Base-by-base conservation (phyloP, 345 rosid genomes). In the Garcia nutans region DNA sequence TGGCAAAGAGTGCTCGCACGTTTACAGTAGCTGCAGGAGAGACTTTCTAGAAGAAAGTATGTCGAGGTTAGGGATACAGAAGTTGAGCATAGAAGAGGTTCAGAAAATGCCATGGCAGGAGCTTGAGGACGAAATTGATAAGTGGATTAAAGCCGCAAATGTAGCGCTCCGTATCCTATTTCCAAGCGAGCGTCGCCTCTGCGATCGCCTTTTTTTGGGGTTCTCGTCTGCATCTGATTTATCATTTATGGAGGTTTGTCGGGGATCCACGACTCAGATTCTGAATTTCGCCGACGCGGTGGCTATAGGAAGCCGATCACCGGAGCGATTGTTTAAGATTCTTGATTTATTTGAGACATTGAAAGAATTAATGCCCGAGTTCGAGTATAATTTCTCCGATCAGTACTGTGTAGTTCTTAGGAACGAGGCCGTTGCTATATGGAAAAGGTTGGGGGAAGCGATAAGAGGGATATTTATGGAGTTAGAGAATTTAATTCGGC, bases 201-300 rank as follows among this genome's bases (percentile, higher is more conserved):
- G 97, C 26, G 97, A 91, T 70, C 97, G 98, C 2, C 86, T 94
- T 58, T 94, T 89, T 75, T 82, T 86, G 16, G 93, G 95, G 15
- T 86, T 89, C 65, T 77, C 91, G 10, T 83, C 93, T 45, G 92
- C 91, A 2, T 89, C 91, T 8, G 97, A 92, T 77, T 80, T 89
- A 37, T 89, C 97, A 0, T 94, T 94, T 82, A 94, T 94, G 98
- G 98, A 94, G 79, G 96, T 91, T n/a, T 92, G 95, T 45, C 49
- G 49, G 49, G 49, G 49, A 45, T 45, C 49, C 49, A 45, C 49
- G 10, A 45, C 9, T 45, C 97, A 89, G 73, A 85, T 94, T 28
- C 85, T 92, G 57, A 91, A 82, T 73, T 94, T 94, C 66, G 97
- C 95, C 0, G 95, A 86, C 17, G 92, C 93, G 0, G 70, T 94